A percentile compares a stretch with the other conserved stretches of the same genome.
Evolutionary conservation across 129 eudicot genomes (phyloP).

Genomic region (Solidago caesia): DNA sequence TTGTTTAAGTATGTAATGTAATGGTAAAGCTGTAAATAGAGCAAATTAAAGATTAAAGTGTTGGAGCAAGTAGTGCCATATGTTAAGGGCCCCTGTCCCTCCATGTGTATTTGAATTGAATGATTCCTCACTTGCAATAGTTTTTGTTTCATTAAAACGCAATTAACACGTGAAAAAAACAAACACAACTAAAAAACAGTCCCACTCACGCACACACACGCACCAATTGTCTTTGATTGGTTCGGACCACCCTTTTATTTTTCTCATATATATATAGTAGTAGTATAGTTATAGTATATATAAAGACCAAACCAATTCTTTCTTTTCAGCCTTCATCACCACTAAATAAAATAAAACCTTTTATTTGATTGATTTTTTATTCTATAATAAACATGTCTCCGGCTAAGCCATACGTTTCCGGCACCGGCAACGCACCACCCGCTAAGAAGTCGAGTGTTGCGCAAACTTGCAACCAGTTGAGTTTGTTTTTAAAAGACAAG

Average conservation of each 20-base stretch:
- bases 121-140: not conserved
- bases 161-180: not conserved
- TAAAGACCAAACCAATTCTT: not conserved
- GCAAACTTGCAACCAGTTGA: conserved; percentile 53
- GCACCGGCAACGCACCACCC: conserved; percentile 13
- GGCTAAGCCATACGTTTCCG: conserved; percentile 11
- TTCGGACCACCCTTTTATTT: no score
- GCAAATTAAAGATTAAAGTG: not conserved
- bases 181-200: not conserved
- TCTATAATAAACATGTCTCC: conserved; percentile 27
- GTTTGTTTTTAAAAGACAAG: conserved; percentile 49
- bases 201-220: not conserved
- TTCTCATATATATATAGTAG: no score
- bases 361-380: no score
- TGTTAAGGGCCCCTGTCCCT: not conserved
- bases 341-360: not conserved
- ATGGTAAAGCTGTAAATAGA: not conserved
- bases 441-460: conserved; percentile 39
- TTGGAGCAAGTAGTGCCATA: not conserved
- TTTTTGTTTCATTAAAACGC: not conserved
- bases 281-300: not conserved
- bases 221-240: not conserved
- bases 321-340: not conserved
- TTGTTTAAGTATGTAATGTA: not conserved
- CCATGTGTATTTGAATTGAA: not conserved